phyloP scores from a whole-genome alignment of 805 yeast species.

The Starmerella vaccinii region DNA sequence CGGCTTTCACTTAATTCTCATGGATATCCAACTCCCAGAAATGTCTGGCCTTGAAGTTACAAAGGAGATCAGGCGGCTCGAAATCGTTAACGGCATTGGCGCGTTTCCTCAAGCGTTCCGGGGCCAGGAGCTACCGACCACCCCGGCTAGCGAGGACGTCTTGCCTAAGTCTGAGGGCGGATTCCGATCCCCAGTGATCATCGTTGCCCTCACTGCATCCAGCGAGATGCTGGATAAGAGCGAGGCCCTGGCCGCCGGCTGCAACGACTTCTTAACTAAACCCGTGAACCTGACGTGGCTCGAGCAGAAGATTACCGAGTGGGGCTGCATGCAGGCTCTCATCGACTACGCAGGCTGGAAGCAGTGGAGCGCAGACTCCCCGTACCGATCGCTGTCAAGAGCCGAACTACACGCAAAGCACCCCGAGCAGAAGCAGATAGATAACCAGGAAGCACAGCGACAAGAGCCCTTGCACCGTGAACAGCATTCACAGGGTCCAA shows the following conservation, averaged over 20 bases:
- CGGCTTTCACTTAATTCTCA: constrained; percentile 84
- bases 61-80: constrained; percentile 77
- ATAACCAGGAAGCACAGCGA: neutral
- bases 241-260: constrained; percentile 91
- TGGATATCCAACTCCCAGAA: constrained; percentile 96
- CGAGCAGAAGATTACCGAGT: constrained; percentile 76
- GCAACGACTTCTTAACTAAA: constrained; percentile 91
- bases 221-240: constrained; percentile 75
- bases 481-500: neutral
- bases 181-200: constrained; percentile 89
- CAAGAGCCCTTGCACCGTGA: neutral
- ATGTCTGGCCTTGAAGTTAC: constrained; percentile 95
- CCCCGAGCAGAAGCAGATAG: neutral
- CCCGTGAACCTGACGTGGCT: constrained; percentile 94
- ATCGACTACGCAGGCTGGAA: constrained; percentile 91
- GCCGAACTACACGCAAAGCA: neutral
- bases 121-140: constrained; percentile 19
- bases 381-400: neutral
- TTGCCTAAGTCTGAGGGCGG: constrained; percentile 32
- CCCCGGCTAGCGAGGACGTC: constrained; percentile 20
- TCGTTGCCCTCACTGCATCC: constrained; percentile 92
- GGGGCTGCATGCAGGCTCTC: constrained; percentile 99
- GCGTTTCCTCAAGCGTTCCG: constrained; percentile 37
- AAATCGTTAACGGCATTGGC: constrained; percentile 70
- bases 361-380: constrained; percentile 29